Conservation (phyloP, 805 yeast species). For the Kregervanrija fluxuum region DNA sequence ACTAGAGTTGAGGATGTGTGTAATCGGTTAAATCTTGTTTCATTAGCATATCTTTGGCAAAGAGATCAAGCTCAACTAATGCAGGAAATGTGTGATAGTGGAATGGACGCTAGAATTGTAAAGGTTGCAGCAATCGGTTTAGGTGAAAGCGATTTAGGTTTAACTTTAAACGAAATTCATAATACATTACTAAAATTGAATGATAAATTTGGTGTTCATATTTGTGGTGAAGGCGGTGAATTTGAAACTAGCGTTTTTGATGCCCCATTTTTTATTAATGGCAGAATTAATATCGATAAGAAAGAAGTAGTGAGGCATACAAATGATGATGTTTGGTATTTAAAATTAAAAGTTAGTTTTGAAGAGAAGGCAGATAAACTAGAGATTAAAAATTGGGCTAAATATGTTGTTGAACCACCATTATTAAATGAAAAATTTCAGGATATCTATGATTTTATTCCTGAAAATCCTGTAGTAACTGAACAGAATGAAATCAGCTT, state of each 20-base stretch:
- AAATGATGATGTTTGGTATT: slow-evolving; percentile 64
- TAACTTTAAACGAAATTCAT: slow-evolving; percentile 51
- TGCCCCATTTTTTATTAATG: slow-evolving; percentile 70
- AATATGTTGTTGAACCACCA: slow-evolving; percentile 25
- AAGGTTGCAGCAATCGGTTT: slow-evolving; percentile 94
- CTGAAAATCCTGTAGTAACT: not conserved
- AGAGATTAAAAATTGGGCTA: slow-evolving; percentile 12
- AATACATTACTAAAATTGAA: slow-evolving; percentile 55
- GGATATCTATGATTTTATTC: slow-evolving; percentile 10
- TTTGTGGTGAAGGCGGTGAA: slow-evolving; percentile 99
- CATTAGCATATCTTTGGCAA: slow-evolving; percentile 85
- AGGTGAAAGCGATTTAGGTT: slow-evolving; percentile 57
- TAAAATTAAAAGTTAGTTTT: slow-evolving; percentile 47
- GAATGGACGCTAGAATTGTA: slow-evolving; percentile 72
- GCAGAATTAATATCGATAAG: slow-evolving; percentile 36
- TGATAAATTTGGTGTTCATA: slow-evolving; percentile 68
- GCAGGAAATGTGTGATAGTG: slow-evolving; percentile 68
- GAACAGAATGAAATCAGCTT: too few relatives aligned
- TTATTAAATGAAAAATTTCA: slow-evolving; percentile 36
- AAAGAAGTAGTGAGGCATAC: slow-evolving; percentile 38
- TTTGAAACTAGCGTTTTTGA: slow-evolving; percentile 90
- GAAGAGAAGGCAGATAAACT: slow-evolving; percentile 22
- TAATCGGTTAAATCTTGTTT: slow-evolving; percentile 55
- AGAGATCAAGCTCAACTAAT: slow-evolving; percentile 72
- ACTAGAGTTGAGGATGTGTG: slow-evolving; percentile 92